Evolutionary conservation across 352 stramenopile species (phyloP).

Genomic region (Globisporangium lucens): DNA sequence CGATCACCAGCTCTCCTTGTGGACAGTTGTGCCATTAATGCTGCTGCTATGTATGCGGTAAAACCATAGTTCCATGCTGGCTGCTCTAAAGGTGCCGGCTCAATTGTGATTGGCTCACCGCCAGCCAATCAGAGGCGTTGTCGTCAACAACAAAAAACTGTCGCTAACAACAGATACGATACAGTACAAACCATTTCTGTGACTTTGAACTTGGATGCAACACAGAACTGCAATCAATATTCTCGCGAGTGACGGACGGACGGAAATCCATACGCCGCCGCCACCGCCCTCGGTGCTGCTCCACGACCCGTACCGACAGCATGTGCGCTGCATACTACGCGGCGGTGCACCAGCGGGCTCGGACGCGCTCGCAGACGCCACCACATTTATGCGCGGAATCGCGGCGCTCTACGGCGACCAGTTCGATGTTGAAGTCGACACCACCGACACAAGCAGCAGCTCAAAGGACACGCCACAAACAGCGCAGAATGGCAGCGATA

Average conservation of each 20-base stretch:
- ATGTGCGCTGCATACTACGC: slow-evolving; percentile 2
- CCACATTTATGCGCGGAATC: slow-evolving; percentile 53
- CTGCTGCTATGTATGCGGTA: not conserved
- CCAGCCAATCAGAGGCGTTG: no score
- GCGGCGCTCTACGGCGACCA: slow-evolving; percentile 50
- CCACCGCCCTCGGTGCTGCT: not conserved
- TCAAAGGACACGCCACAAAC: not conserved
- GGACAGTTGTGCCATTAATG: not conserved
- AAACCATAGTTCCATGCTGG: not conserved
- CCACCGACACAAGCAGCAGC: not conserved
- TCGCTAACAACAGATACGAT: no score
- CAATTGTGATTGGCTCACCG: not conserved
- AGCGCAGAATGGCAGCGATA: no score
- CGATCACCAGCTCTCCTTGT: not conserved
- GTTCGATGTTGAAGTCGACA: slow-evolving; percentile 32
- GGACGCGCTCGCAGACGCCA: not conserved
- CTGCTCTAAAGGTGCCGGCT: not conserved
- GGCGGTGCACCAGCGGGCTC: not conserved
- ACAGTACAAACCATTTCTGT: no score
- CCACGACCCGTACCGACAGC: not conserved
- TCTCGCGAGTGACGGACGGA: no score
- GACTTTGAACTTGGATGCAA: no score
- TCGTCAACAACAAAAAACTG: no score
- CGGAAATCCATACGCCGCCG: not conserved
- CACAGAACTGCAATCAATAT: no score